phyloP scores from a whole-genome alignment of 2,329 filamentous ascomycete genomes.

The Ascochyta koolunga region DNA sequence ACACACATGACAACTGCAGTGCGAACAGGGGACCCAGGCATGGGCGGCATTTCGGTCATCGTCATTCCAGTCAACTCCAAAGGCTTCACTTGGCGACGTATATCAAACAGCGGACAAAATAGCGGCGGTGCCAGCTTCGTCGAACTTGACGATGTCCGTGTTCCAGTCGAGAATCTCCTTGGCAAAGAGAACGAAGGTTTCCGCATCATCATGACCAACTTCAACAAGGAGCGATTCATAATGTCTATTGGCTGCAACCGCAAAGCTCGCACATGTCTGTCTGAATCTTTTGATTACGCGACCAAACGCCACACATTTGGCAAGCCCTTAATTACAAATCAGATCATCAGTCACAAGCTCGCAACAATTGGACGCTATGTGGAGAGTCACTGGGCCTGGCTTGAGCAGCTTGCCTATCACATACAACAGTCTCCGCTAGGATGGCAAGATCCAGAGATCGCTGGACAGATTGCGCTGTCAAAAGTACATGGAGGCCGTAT shows the following conservation, averaged over 20 bases:
- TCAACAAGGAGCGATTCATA: constrained; percentile 62
- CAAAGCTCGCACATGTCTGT: constrained; percentile 62
- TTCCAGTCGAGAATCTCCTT: constrained; percentile 60
- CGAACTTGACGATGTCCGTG: constrained; percentile 61
- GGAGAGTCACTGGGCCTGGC: constrained; percentile 66
- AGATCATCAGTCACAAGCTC: constrained; percentile 66
- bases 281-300: constrained; percentile 60
- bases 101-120: constrained; percentile 70
- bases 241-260: constrained; percentile 64
- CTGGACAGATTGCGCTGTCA: constrained; percentile 48
- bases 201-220: constrained; percentile 63
- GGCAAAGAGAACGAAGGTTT: constrained; percentile 63
- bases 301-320: constrained; percentile 64
- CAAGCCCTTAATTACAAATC: constrained; percentile 62
- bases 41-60: constrained; percentile 61
- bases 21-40: constrained; percentile 62
- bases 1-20: constrained; percentile 68
- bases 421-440: constrained; percentile 53
- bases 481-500: constrained; percentile 60
- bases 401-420: constrained; percentile 66
- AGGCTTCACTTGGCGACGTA: constrained; percentile 61
- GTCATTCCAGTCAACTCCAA: constrained; percentile 60
- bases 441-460: constrained; percentile 49
- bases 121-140: constrained; percentile 66
- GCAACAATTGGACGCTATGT: constrained; percentile 64